Conservation (phyloP, 2,329 filamentous ascomycete genomes). For the Bimuria novae-zelandiae region DNA sequence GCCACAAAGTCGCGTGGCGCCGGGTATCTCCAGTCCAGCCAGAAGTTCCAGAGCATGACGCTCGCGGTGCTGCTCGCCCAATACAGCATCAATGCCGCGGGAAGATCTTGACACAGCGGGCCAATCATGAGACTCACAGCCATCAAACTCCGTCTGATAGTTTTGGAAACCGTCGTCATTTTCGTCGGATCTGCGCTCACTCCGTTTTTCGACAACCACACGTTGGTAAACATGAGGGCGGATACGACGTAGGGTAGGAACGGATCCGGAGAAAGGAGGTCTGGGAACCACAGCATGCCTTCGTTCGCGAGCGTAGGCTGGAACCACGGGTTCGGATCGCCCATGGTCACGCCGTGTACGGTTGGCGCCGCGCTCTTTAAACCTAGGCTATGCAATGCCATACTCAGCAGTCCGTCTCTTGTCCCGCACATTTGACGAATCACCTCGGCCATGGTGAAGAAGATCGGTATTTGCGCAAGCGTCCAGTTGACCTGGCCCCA, state of each 20-base stretch:
- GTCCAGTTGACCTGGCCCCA: conserved; percentile 33
- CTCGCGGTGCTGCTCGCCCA: conserved; percentile 42
- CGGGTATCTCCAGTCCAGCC: conserved; percentile 38
- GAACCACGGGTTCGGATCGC: conserved; percentile 33
- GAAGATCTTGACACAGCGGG: conserved; percentile 41
- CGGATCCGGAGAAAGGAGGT: conserved; percentile 60
- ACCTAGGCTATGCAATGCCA: conserved; percentile 21
- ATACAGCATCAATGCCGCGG: conserved; percentile 50
- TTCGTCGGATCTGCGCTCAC: conserved; percentile 16
- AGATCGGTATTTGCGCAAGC: conserved; percentile 41
- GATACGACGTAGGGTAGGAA: conserved; percentile 57
- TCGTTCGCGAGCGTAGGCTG: conserved; percentile 59
- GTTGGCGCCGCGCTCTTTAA: conserved; percentile 2
- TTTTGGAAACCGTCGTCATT: conserved; percentile 15
- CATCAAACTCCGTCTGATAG: conserved; percentile 33
- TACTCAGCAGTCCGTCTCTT: conserved; percentile 35
- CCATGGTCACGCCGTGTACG: conserved; percentile 12
- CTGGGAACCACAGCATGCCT: conserved; percentile 65
- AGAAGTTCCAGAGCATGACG: conserved; percentile 41
- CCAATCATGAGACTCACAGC: conserved; percentile 38
- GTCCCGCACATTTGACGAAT: conserved; percentile 42
- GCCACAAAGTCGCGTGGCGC: conserved; percentile 26
- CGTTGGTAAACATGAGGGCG: conserved; percentile 54
- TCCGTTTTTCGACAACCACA: conserved; percentile 40
- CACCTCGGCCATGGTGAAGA: conserved; percentile 43